phyloP scores from a whole-genome alignment of 1,139 yeast genomes.

The Entelexis sorbosivorans region DNA sequence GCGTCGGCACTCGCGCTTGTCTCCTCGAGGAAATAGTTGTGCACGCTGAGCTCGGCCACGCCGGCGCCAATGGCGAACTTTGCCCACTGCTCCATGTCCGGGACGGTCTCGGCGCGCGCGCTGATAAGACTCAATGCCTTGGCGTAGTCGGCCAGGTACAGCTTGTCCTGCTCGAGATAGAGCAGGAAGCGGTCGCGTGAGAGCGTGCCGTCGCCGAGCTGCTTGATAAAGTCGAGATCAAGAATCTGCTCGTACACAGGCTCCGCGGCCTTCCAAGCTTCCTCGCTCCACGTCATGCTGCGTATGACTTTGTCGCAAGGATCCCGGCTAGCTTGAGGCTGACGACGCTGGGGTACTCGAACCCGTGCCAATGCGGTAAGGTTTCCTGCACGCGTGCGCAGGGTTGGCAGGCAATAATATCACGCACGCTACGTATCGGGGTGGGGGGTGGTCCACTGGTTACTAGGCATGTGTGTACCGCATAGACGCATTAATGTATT shows the following conservation, averaged over 20 bases:
- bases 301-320: no score
- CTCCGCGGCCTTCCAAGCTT: conserved; percentile 20
- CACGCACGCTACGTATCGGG: no score
- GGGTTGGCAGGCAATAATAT: no score
- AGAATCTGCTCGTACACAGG: conserved; percentile 15
- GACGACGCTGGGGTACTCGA: neutral
- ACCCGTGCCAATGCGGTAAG: neutral
- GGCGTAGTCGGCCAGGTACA: conserved; percentile 20
- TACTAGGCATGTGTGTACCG: no score
- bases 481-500: no score
- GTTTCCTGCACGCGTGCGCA: neutral
- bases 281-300: conserved; percentile 19
- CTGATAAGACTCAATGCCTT: conserved; percentile 19
- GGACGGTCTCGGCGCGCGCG: conserved; percentile 9
- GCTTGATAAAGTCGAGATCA: conserved; percentile 16
- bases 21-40: conserved; percentile 14
- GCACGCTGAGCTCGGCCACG: conserved; percentile 18
- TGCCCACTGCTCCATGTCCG: conserved; percentile 12
- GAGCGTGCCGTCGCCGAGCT: conserved; percentile 19
- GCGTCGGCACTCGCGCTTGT: neutral
- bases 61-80: conserved; percentile 14
- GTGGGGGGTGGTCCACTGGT: no score
- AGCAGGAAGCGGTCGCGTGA: conserved; percentile 10
- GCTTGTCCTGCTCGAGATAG: conserved; percentile 20
- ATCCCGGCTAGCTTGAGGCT: no score